Evolutionary conservation across 192 early-diverging fungal species (phyloP).

Genomic region (Coemansia sp.): DNA sequence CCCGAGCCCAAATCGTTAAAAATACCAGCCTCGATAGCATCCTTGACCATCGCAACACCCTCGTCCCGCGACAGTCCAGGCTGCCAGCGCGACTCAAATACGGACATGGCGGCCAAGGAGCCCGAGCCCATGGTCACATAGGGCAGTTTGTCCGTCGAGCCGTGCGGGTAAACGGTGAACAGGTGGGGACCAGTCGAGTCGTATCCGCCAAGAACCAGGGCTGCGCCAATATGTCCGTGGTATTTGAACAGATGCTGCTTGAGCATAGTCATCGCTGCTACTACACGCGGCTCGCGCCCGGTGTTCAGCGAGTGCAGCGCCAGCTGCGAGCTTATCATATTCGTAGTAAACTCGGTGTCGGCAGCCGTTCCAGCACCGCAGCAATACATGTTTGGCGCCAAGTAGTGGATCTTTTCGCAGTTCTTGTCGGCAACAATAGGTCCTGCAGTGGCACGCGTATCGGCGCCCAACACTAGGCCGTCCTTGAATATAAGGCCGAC

Average conservation of each 20-base stretch:
- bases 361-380: conserved; percentile 99
- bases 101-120: conserved; percentile 92
- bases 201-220: conserved; percentile 90
- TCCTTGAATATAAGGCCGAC: conserved; percentile 94
- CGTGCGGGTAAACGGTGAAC: conserved; percentile 91
- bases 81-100: conserved; percentile 89
- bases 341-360: conserved; percentile 95
- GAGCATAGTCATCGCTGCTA: conserved; percentile 94
- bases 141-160: conserved; percentile 94
- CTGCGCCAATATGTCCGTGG: conserved; percentile 94
- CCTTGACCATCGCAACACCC: conserved; percentile 85
- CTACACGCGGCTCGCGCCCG: conserved; percentile 82
- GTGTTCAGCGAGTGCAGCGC: conserved; percentile 92
- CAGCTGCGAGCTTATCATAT: conserved; percentile 88
- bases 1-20: conserved; percentile 99
- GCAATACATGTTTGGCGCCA: conserved; percentile 98
- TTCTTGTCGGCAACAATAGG: conserved; percentile 99
- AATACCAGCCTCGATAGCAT: conserved; percentile 96
- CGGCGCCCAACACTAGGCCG: conserved; percentile 92
- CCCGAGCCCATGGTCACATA: conserved; percentile 97
- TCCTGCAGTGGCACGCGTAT: conserved; percentile 94
- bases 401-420: conserved; percentile 97
- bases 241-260: conserved; percentile 98
- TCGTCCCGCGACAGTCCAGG: conserved; percentile 82
- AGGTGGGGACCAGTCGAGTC: conserved; percentile 90